phyloP scores from a whole-genome alignment of 306 rosid species.

The Cicer chorassanicum region DNA sequence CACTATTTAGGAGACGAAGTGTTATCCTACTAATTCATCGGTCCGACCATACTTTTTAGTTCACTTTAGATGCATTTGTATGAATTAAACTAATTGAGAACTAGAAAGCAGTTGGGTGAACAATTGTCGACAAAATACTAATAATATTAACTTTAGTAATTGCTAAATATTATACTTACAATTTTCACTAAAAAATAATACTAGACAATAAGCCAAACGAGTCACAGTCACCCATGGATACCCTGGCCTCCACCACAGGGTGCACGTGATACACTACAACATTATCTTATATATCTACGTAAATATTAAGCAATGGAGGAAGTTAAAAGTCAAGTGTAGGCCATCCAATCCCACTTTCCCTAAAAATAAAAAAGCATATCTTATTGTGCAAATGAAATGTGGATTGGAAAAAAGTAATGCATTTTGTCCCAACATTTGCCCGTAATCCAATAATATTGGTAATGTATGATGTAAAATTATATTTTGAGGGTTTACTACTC shows the following conservation, averaged over 20 bases:
- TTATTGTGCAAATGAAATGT: background rate
- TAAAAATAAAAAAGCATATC: background rate
- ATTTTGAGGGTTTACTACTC: background rate
- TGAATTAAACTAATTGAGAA: too few species aligned
- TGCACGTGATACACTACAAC: slow-evolving; percentile 33
- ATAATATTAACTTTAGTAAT: too few species aligned
- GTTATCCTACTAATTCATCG: too few species aligned
- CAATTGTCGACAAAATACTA: too few species aligned
- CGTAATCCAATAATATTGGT: background rate
- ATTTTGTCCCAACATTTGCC: slow-evolving; percentile 16
- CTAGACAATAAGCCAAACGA: too few species aligned
- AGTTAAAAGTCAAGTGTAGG: slow-evolving; percentile 21
- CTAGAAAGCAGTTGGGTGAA: too few species aligned
- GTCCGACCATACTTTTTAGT: too few species aligned
- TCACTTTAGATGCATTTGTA: too few species aligned
- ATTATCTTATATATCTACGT: slow-evolving; percentile 2
- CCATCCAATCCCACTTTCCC: slow-evolving; percentile 27
- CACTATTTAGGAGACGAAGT: too few species aligned
- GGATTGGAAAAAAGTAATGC: slow-evolving; percentile 14
- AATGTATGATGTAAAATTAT: background rate
- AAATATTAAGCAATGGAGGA: slow-evolving; percentile 33
- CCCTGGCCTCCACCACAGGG: slow-evolving; percentile 40
- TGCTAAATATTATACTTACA: too few species aligned
- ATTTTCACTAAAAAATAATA: too few species aligned
- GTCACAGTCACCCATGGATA: too few species aligned